A percentile compares a stretch with the other conserved stretches of the same genome.
Evolutionary conservation across 2,329 filamentous ascomycete species (phyloP).

Genomic region (Calonectria montana): DNA sequence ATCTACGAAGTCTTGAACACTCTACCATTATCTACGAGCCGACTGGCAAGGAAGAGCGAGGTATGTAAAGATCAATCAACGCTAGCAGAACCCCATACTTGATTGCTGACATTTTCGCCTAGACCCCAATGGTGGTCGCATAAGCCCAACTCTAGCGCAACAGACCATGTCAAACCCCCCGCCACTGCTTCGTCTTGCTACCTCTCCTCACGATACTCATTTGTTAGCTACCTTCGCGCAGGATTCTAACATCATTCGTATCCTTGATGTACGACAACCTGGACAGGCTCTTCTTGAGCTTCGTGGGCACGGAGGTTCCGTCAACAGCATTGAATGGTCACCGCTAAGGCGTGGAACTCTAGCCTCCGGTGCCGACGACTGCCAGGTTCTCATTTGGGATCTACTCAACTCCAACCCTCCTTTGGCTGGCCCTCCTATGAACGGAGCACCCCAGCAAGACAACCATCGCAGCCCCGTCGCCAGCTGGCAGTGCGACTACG

Average conservation of each 20-base stretch:
- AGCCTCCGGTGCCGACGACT: constrained; percentile 92
- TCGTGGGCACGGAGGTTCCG: constrained; percentile 83
- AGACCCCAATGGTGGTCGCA: constrained; percentile 69
- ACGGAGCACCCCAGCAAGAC: constrained; percentile 63
- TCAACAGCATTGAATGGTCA: constrained; percentile 98
- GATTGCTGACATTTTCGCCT: constrained; percentile 31
- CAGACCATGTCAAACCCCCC: constrained; percentile 83
- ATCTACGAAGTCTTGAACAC: constrained; percentile 94
- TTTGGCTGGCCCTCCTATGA: constrained; percentile 53
- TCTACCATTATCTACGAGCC: constrained; percentile 99
- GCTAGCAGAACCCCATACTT: neutral
- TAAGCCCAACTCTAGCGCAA: constrained; percentile 80
- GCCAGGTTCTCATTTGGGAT: constrained; percentile 93
- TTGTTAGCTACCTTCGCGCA: constrained; percentile 97
- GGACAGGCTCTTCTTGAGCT: constrained; percentile 95
- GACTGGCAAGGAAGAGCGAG: constrained; percentile 82
- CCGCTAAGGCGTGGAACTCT: constrained; percentile 87
- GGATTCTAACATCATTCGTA: constrained; percentile 91
- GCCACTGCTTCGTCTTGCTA: constrained; percentile 83
- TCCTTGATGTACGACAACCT: constrained; percentile 95
- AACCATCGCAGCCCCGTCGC: constrained; percentile 76
- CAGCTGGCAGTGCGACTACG: constrained; percentile 87
- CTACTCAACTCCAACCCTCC: constrained; percentile 73
- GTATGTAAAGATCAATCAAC: constrained; percentile 55
- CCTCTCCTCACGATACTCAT: constrained; percentile 94